Evolutionary conservation across 345 rosid genomes (phyloP).

Genomic region (Citrus hindsii): DNA sequence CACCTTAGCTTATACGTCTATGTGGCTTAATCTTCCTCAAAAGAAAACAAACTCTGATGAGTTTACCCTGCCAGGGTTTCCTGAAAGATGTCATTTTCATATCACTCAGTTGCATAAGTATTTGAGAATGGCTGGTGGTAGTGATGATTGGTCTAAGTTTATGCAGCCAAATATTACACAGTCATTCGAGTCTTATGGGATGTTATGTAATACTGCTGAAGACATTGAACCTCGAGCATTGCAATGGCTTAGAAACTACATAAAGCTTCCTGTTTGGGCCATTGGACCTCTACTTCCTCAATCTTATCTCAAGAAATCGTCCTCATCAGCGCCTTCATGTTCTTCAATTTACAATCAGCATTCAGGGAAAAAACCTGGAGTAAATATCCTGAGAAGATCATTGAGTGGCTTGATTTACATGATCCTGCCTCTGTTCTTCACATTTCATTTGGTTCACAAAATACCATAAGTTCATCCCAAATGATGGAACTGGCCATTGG

Average conservation of each 20-base stretch:
- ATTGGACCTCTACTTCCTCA: conserved; percentile 46
- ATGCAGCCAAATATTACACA: conserved; percentile 28
- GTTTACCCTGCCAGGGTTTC: conserved; percentile 44
- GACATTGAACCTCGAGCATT: conserved; percentile 35
- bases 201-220: conserved; percentile 39
- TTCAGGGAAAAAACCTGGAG: conserved; percentile 26
- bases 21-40: conserved; percentile 53
- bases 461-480: conserved; percentile 33
- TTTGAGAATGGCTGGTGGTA: conserved; percentile 32
- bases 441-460: conserved; percentile 53
- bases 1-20: conserved; percentile 28
- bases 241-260: conserved; percentile 26
- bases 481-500: conserved; percentile 49
- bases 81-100: conserved; percentile 35
- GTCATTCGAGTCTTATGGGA: conserved; percentile 29
- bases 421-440: conserved; percentile 34
- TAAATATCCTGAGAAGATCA: conserved; percentile 30
- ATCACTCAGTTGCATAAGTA: conserved; percentile 31
- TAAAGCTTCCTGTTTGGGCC: conserved; percentile 37
- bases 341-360: conserved; percentile 1
- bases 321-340: background rate
- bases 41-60: conserved; percentile 20
- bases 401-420: conserved; percentile 36
- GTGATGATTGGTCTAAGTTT: conserved; percentile 43
- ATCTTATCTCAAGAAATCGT: conserved; percentile 2